Conservation (phyloP, 768 basidiomycete genomes). For the Collybiopsis confluens region DNA sequence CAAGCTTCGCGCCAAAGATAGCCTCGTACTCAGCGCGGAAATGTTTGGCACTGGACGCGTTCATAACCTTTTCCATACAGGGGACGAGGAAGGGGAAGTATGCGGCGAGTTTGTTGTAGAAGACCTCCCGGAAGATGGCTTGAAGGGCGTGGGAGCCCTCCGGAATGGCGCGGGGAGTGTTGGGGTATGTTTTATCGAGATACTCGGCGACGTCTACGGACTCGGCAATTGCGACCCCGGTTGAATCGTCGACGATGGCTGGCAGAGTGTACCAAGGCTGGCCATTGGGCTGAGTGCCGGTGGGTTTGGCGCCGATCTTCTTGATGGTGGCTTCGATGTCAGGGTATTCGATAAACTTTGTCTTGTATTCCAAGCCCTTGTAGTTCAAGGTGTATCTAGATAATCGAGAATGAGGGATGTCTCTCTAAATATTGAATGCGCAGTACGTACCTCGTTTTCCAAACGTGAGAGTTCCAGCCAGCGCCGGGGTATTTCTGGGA, state of each 20-base stretch:
- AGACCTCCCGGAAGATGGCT: background rate
- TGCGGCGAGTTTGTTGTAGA: background rate
- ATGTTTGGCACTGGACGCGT: background rate
- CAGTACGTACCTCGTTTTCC: too few species aligned
- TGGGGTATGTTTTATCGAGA: constrained; percentile 30
- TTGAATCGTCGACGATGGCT: constrained; percentile 27
- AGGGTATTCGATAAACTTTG: constrained; percentile 23
- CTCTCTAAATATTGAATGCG: too few species aligned
- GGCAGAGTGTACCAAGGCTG: constrained; percentile 28
- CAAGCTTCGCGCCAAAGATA: constrained; percentile 21
- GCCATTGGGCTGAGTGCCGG: constrained; percentile 18
- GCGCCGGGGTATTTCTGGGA: constrained; percentile 20
- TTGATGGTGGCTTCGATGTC: constrained; percentile 27
- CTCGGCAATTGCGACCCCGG: constrained; percentile 23
- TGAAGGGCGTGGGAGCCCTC: background rate
- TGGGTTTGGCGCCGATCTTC: constrained; percentile 22
- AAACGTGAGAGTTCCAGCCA: too few species aligned
- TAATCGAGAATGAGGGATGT: background rate
- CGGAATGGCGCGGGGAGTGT: constrained; percentile 21
- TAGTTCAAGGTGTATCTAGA: background rate
- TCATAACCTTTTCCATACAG: background rate
- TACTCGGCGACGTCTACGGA: constrained; percentile 29
- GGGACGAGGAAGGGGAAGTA: background rate
- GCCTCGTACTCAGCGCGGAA: constrained; percentile 22
- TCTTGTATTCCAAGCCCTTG: constrained; percentile 14